phyloP scores from a whole-genome alignment of 2,329 filamentous ascomycete genomes.

The Thelonectria rubi region DNA sequence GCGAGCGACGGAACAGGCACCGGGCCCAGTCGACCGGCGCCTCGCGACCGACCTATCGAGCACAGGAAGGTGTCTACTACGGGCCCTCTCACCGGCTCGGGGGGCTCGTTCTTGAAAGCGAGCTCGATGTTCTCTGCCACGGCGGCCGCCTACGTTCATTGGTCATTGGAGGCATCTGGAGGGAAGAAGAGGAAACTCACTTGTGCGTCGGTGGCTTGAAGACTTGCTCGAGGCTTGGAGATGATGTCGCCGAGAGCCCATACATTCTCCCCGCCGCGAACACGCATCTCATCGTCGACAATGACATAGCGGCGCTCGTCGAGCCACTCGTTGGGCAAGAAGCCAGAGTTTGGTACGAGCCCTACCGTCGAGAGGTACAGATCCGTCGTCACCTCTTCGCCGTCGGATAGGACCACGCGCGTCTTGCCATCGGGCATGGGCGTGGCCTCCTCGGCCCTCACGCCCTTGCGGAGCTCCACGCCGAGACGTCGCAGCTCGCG shows the following conservation, averaged over 20 bases:
- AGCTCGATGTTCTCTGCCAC: conserved; percentile 64
- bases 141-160: conserved; percentile 53
- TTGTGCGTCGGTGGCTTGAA: conserved; percentile 68
- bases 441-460: conserved; percentile 51
- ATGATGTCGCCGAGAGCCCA: conserved; percentile 66
- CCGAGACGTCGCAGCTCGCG: conserved; percentile 62
- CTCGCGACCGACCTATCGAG: conserved; percentile 59
- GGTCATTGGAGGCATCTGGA: background rate
- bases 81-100: conserved; percentile 55
- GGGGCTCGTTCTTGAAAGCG: conserved; percentile 55
- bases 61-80: conserved; percentile 60
- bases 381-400: conserved; percentile 61
- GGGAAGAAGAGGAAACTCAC: conserved; percentile 39
- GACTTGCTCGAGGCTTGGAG: conserved; percentile 62
- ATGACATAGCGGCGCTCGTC: conserved; percentile 55
- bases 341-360: conserved; percentile 63
- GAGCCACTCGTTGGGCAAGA: conserved; percentile 56
- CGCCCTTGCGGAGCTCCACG: conserved; percentile 57
- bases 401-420: conserved; percentile 57
- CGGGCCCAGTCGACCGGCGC: conserved; percentile 57
- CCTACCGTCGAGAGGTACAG: conserved; percentile 67
- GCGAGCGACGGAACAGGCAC: conserved; percentile 61
- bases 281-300: conserved; percentile 61
- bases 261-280: conserved; percentile 54
- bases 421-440: conserved; percentile 55